Evolutionary conservation across 495 filamentous ascomycete species (phyloP), one percentile per base, ranked within the genome.

Genomic region (Cercophora scortea): DNA sequence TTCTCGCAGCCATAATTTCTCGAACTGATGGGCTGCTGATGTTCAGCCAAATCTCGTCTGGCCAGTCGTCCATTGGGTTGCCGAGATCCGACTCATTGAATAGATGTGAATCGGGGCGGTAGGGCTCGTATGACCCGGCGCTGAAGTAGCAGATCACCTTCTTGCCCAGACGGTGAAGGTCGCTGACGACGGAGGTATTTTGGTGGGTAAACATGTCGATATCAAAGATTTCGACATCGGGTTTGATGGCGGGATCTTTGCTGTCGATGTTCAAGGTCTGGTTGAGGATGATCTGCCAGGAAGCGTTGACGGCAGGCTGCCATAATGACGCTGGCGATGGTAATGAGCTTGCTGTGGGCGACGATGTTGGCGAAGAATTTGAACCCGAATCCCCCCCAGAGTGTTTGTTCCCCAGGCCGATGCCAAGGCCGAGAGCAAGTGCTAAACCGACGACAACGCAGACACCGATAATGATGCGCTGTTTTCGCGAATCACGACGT

Each of bases 91-190:
- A 56, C 0, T 57, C 18, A 1, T 61, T 53, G 67, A 88, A 89
- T 0, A 75, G 39, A 44, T 36, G 46, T 4, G 76, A 64, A 58
- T 89, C 86, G 6, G 71, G 62, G 6, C 84, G 76, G 65, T 72
- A 79, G 51, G 76, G 60, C 65, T 65, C 64, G 52, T 76, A 85
- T 13, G 75, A 79, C 6, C 86, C 86, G 1, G 84, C 86, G 10
- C 77, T 81, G 69, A 87, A 88, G 62, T 88, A 89, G 71, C 86
- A 89, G 51, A 88, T 84, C 25, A 87, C 62, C 40, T 60, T 64
- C 52, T 67, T 67, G 17, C 57, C 60, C 9, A 59, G 53, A 19
- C 42, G 46, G 49, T 67, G 62, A 17, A 67, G 58, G 11, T 52
- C 56, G 13, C 17, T n/a, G 17, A 67, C 50, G 33, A 55, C 52